Conservation (phyloP, 495 filamentous ascomycete species). For the Penicillium chermesinum region DNA sequence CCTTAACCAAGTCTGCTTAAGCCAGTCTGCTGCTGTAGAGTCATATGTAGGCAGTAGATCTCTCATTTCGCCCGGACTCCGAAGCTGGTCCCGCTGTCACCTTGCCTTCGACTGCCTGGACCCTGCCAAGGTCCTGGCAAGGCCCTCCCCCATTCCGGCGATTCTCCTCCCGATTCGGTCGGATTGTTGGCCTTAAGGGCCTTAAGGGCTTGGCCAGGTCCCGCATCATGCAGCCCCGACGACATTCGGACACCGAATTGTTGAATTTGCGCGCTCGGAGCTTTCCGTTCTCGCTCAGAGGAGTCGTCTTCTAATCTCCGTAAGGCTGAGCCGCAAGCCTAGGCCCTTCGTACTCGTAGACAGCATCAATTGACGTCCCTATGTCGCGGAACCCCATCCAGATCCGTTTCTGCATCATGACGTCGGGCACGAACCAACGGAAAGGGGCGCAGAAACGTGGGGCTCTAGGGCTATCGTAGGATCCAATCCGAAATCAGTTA, state of each 20-base stretch:
- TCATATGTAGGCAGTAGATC: too few relatives aligned
- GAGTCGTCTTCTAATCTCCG: too few relatives aligned
- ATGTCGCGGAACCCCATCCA: background rate
- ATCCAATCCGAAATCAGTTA: background rate
- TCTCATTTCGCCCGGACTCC: too few relatives aligned
- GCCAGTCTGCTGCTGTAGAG: too few relatives aligned
- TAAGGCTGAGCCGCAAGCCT: too few relatives aligned
- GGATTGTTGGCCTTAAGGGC: too few relatives aligned
- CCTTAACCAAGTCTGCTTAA: too few relatives aligned
- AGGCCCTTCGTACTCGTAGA: background rate
- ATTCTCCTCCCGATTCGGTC: background rate
- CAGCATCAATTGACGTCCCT: too few relatives aligned
- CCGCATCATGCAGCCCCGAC: background rate
- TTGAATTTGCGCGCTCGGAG: too few relatives aligned
- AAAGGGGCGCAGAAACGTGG: background rate
- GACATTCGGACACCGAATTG: background rate
- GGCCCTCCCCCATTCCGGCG: background rate
- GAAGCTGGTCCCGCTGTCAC: background rate
- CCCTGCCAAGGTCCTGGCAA: background rate
- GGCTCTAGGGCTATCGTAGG: background rate
- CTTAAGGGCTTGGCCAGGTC: too few relatives aligned
- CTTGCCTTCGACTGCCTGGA: background rate
- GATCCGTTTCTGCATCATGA: background rate
- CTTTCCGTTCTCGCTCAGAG: too few relatives aligned
- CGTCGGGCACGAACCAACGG: background rate